Evolutionary conservation across 441 rosid species (phyloP), one percentile per base, ranked within the genome.

Genomic region (Theobroma grandiflorum): DNA sequence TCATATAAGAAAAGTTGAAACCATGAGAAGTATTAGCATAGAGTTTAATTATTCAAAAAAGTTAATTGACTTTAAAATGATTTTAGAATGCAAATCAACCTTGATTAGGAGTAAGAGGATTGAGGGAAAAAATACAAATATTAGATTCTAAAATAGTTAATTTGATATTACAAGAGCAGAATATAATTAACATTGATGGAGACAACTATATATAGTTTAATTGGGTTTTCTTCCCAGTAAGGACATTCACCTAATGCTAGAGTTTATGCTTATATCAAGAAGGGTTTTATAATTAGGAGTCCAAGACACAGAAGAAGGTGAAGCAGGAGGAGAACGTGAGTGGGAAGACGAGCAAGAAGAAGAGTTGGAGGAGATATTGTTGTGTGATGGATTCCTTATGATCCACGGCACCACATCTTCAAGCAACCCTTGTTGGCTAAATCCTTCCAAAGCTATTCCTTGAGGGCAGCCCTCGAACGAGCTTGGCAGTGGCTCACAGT

Each of bases 351-450:
- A 87, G 61, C 77, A 77, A 0, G 90, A 86, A 4, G 89, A 85
- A 33, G 89, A 84, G 52, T 73, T 37, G 12, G 90, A 87, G 42
- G 89, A 80, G 53, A 59, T 49, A 8, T 18, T 80, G 72, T 81
- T 78, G 55, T 9, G 31, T 16, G 83, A 78, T 6, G 88, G 93
- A 64, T 86, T 87, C 76, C 90, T 86, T 33, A 92, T 75, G 84
- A 81, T 82, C 76, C 87, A 85, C 26, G 99, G 97, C 87, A 95
- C 98, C 78, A 92, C 82, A 75, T 95, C 98, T 84, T 92, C 97
- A 26, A 95, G 94, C 87, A 93, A 72, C 26, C 97, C 97, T 76
- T 84, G 88, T 64, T 72, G 85, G 22, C 87, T 77, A 8, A 55
- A 78, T 7, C 53, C 82, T 22, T 26, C 81, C 47, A 31, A 9